A percentile compares a stretch with the other conserved stretches of the same genome.
These are phyloP conservation scores for Globisporangium abappressorium DNA, from an alignment of 352 stramenopile genomes.

Conservation along the genomic window DNA sequence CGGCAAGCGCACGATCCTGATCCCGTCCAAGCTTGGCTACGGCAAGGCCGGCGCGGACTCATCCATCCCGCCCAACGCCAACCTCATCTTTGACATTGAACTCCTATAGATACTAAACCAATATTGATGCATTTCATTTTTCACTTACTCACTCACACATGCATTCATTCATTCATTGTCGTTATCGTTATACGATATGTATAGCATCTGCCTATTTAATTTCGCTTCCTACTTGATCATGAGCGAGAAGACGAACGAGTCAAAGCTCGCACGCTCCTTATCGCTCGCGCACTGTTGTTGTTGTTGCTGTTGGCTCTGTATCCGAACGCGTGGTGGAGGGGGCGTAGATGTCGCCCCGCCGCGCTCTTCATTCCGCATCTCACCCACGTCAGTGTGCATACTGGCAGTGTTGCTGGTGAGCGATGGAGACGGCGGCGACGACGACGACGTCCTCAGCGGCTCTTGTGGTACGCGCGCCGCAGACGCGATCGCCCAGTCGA, in stretches of 20 bases:
- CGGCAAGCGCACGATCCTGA: constrained; percentile 92
- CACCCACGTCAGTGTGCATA: neutral
- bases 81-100: constrained; percentile 95
- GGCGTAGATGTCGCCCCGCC: neutral
- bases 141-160: neutral
- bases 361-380: neutral
- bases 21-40: constrained; percentile 94
- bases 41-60: constrained; percentile 76
- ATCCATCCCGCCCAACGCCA: constrained; percentile 89
- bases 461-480: constrained; percentile 27
- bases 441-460: constrained; percentile 25
- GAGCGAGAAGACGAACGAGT: constrained; percentile 44
- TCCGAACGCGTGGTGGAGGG: neutral
- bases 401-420: neutral
- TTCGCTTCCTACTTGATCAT: constrained; percentile 26
- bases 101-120: constrained; percentile 54
- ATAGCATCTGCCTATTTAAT: neutral
- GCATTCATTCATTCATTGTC: neutral
- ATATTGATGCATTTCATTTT: constrained; percentile 9
- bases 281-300: constrained; percentile 9
- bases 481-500: constrained; percentile 26
- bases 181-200: neutral
- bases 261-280: constrained; percentile 37
- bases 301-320: neutral
- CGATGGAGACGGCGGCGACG: constrained; percentile 10